Conservation (phyloP, 768 basidiomycete species). For the Naganishia onofrii region DNA sequence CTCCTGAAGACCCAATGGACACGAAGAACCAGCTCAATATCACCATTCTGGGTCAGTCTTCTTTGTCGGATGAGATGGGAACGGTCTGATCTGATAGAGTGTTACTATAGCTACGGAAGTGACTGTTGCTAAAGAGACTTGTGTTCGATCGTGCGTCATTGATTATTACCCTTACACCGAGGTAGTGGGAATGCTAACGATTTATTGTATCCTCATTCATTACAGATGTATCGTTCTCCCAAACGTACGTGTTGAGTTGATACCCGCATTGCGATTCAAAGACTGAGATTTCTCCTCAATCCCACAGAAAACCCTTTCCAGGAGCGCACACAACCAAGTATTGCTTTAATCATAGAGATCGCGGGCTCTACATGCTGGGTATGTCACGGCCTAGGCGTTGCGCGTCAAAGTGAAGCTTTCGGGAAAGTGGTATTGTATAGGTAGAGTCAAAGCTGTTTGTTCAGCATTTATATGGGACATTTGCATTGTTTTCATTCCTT, state of each 20-base stretch:
- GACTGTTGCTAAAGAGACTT: slow-evolving; percentile 53
- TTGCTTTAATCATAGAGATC: slow-evolving; percentile 45
- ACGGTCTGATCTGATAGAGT: slow-evolving; percentile 6
- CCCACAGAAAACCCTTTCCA: slow-evolving; percentile 51
- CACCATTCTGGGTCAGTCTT: slow-evolving; percentile 51
- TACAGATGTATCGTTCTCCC: slow-evolving; percentile 55
- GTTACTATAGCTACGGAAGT: slow-evolving; percentile 53
- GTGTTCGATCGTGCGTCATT: slow-evolving; percentile 46
- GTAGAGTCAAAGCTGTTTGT: slow-evolving; percentile 1
- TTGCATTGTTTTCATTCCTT: not conserved
- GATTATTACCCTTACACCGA: too few species aligned
- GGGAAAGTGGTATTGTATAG: not conserved
- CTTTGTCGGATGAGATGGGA: not conserved
- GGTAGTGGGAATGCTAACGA: not conserved
- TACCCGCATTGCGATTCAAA: not conserved
- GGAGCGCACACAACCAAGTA: slow-evolving; percentile 53
- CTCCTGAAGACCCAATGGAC: slow-evolving; percentile 35
- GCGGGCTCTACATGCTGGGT: not conserved
- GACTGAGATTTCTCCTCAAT: not conserved
- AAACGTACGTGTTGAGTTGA: slow-evolving; percentile 38
- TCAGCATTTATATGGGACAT: slow-evolving; percentile 2
- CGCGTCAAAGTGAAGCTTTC: not conserved
- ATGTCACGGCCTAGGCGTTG: not conserved
- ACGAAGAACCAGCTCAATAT: slow-evolving; percentile 53
- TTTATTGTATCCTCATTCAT: not conserved